Evolutionary conservation across 129 eudicot species (phyloP), one percentile per base, ranked within the genome.

Genomic region (Gnaphalium uliginosum): DNA sequence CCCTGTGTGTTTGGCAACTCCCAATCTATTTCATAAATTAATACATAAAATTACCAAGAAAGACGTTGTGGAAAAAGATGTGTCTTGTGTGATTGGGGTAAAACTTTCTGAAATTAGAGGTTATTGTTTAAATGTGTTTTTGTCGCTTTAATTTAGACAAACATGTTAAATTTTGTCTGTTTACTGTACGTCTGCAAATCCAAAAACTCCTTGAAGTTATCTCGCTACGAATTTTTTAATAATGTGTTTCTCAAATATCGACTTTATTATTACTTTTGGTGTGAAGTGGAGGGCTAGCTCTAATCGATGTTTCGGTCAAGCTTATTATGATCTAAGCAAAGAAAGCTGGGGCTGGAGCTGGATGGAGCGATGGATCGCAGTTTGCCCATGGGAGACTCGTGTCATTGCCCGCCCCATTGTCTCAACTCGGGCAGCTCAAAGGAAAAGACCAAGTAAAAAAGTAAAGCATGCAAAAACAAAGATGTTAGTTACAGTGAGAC

Each of bases 401-500:
- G 71, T 66, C 53, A 13, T 66, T 66, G 29, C 71, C n/a, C 71
- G 11, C 2, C 71, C 71, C 11, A 66, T 37, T 29, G 17, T 9
- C 17, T 37, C 53, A n/a, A 33, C 26, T n/a, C 71, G 71, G 27
- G 53, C 29, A 35, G 27, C 51, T 8, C 53, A 29, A 66, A n/a
- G 32, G 14, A 21, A 66, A 66, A 11, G 10, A 66, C 35, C 53
- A n/a, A 5, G 54, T 37, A 66, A 66, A 37, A 66, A 35, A 25
- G 33, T 23, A 66, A 66, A 66, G 71, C 26, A 66, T 39, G n/a
- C 71, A 19, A 66, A 66, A 66, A 37, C 54, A 66, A 66, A 66
- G 51, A 37, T 33, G 71, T 66, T 66, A 54, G 80, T 80, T 61
- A 57, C 76, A 43, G 78, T 27, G 64, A 75, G 23, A 75, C 32